Conservation (phyloP, 1,139 yeast species). For the Diutina mesorugosa region DNA sequence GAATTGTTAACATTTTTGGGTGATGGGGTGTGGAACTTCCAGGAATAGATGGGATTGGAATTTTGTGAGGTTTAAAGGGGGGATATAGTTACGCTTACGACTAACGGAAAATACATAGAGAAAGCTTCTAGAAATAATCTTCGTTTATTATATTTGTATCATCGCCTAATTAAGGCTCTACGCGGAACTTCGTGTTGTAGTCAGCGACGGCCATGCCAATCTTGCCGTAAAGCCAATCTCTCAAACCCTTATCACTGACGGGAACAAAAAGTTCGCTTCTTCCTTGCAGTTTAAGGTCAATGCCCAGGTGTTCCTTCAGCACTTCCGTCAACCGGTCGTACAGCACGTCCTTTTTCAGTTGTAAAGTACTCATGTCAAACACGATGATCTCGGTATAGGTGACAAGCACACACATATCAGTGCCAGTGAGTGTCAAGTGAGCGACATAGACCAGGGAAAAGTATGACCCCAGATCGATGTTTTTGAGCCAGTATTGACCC, state of each 20-base stretch:
- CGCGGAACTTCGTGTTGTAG: conserved; percentile 28
- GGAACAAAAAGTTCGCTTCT: conserved; percentile 57
- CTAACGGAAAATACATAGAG: not conserved
- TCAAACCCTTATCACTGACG: conserved; percentile 51
- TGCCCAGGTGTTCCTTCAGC: conserved; percentile 70
- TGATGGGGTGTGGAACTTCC: conserved; percentile 73
- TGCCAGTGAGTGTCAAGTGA: conserved; percentile 72
- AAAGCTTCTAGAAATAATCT: not conserved
- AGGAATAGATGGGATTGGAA: conserved; percentile 10
- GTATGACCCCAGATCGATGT: conserved; percentile 68
- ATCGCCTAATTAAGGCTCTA: not conserved
- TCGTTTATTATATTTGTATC: not conserved
- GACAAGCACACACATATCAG: conserved; percentile 64
- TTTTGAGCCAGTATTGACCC: conserved; percentile 88
- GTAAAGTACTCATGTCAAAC: conserved; percentile 50
- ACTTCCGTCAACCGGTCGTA: conserved; percentile 56
- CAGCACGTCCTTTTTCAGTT: conserved; percentile 51
- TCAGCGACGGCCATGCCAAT: conserved; percentile 75
- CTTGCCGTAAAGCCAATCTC: conserved; percentile 56
- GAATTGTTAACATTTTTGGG: conserved; percentile 80
- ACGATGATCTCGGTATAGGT: conserved; percentile 63
- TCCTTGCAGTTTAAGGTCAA: conserved; percentile 50
- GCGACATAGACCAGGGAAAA: conserved; percentile 70
- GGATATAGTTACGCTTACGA: not conserved
- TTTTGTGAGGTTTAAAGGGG: not conserved